Conservation (phyloP, 108 stramenopile genomes). For the Skeletonema costatum region DNA sequence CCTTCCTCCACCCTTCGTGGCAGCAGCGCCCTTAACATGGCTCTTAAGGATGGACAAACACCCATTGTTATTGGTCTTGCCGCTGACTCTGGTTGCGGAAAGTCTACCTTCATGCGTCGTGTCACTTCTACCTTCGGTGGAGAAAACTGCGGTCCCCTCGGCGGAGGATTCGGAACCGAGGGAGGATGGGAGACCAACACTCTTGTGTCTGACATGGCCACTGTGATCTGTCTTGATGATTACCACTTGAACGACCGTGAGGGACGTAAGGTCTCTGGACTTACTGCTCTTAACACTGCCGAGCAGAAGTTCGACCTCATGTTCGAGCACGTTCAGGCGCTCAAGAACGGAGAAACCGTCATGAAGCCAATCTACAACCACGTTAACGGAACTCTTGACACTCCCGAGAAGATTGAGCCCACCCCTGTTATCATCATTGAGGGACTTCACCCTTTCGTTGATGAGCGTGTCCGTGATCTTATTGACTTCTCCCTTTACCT, state of each 20-base stretch:
- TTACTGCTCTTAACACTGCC: constrained; percentile 89
- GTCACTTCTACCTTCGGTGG: constrained; percentile 97
- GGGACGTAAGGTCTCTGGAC: constrained; percentile 93
- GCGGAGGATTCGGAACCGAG: constrained; percentile 78
- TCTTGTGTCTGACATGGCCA: constrained; percentile 95
- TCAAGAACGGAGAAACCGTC: constrained; percentile 93
- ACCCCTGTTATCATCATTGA: constrained; percentile 98
- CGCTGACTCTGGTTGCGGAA: constrained; percentile 98
- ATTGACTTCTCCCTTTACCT: constrained; percentile 98
- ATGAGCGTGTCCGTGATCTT: constrained; percentile 93
- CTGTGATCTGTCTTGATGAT: constrained; percentile 98
- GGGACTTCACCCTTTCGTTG: constrained; percentile 97
- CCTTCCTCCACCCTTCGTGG: constrained; percentile 61
- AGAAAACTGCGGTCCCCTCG: constrained; percentile 92
- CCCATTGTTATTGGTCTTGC: constrained; percentile 96
- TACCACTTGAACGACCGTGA: constrained; percentile 97
- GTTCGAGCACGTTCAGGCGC: constrained; percentile 94
- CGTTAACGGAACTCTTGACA: constrained; percentile 98
- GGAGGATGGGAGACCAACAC: constrained; percentile 99
- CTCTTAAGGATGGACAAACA: constrained; percentile 68
- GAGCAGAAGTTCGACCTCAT: constrained; percentile 99
- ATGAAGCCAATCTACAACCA: constrained; percentile 99
- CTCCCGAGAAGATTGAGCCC: constrained; percentile 93
- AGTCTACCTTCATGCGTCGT: constrained; percentile 98
- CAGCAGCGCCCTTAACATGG: constrained; percentile 67